phyloP scores from a whole-genome alignment of 352 stramenopile species.

The Globisporangium parvum region DNA sequence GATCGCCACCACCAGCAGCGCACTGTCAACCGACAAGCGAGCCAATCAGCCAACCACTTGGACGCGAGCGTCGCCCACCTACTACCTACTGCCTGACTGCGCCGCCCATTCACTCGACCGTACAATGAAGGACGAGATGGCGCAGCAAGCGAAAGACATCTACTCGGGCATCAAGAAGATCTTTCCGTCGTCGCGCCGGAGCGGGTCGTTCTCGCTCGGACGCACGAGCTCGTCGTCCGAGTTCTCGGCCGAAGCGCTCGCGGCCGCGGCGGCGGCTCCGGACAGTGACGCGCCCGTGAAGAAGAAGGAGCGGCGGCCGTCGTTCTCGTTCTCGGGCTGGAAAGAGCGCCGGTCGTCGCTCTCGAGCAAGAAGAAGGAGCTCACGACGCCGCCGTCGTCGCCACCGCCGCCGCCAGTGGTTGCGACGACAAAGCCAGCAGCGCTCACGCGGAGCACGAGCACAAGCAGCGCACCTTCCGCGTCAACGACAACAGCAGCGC shows the following conservation, averaged over 20 bases:
- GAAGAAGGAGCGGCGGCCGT: slow-evolving; percentile 44
- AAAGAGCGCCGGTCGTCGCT: slow-evolving; percentile 35
- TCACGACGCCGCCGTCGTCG: slow-evolving; percentile 1
- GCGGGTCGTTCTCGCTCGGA: slow-evolving; percentile 40
- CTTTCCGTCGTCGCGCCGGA: slow-evolving; percentile 42
- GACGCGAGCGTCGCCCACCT: too few species aligned
- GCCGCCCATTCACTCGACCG: not conserved
- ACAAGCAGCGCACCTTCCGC: not conserved
- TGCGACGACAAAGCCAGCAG: not conserved
- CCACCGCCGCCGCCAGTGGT: not conserved
- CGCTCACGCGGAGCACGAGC: not conserved
- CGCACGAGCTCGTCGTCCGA: slow-evolving; percentile 19
- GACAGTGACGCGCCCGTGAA: slow-evolving; percentile 17
- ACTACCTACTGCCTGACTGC: too few species aligned
- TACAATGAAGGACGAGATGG: slow-evolving; percentile 30
- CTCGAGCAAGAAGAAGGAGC: slow-evolving; percentile 18
- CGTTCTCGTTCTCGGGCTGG: slow-evolving; percentile 44
- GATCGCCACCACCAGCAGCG: too few species aligned
- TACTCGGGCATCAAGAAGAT: slow-evolving; percentile 81
- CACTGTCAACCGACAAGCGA: too few species aligned
- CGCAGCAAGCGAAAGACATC: slow-evolving; percentile 71
- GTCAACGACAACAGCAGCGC: not conserved
- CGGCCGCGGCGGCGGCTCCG: slow-evolving; percentile 7
- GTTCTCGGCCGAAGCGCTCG: slow-evolving; percentile 31
- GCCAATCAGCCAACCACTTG: too few species aligned